Evolutionary conservation across 2,329 filamentous ascomycete genomes (phyloP).

Genomic region (Trichoderma simmonsii): DNA sequence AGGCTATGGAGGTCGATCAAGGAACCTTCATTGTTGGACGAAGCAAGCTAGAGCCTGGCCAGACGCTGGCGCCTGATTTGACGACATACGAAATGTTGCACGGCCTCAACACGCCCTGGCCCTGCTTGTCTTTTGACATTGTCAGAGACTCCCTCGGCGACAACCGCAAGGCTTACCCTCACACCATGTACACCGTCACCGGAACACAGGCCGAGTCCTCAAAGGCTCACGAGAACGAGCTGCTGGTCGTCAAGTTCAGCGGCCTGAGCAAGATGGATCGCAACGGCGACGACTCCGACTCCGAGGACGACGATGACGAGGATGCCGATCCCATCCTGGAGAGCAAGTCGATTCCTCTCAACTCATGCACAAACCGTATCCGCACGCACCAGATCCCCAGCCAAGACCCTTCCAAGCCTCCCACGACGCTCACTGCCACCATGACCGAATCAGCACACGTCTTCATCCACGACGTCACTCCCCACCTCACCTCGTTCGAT

Average conservation of each 20-base stretch:
- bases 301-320: slow-evolving; percentile 72
- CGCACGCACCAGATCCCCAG: slow-evolving; percentile 78
- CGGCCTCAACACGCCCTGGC: slow-evolving; percentile 90
- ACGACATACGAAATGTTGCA: slow-evolving; percentile 99
- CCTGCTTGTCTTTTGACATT: slow-evolving; percentile 94
- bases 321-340: slow-evolving; percentile 86
- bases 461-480: slow-evolving; percentile 90
- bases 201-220: slow-evolving; percentile 85
- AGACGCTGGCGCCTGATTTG: slow-evolving; percentile 85
- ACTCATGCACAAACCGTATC: slow-evolving; percentile 89
- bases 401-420: slow-evolving; percentile 65
- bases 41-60: slow-evolving; percentile 84
- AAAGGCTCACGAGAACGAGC: slow-evolving; percentile 79
- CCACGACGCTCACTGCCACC: slow-evolving; percentile 79
- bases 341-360: slow-evolving; percentile 81
- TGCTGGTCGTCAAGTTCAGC: slow-evolving; percentile 96
- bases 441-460: slow-evolving; percentile 90
- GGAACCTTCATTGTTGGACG: slow-evolving; percentile 94
- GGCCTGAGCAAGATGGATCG: slow-evolving; percentile 84
- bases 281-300: slow-evolving; percentile 61
- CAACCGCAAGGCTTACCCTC: slow-evolving; percentile 87
- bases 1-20: slow-evolving; percentile 90
- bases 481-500: slow-evolving; percentile 86
- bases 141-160: slow-evolving; percentile 82
- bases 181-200: slow-evolving; percentile 90